Base-by-base conservation (phyloP, 1,284 basidiomycete genomes). In the Puccinia hordei region DNA sequence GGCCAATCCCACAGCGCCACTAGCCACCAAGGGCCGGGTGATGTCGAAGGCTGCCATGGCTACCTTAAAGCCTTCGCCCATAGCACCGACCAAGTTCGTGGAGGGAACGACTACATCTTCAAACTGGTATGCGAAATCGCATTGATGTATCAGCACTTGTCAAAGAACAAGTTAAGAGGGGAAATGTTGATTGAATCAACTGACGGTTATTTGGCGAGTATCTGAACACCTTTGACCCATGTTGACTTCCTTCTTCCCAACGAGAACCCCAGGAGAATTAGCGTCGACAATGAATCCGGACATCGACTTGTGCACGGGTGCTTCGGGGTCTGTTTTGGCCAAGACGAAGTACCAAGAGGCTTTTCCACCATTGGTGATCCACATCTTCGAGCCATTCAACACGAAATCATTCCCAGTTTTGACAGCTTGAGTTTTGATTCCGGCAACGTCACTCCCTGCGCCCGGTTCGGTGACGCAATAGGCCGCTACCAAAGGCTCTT, bases 201-300 rank as follows among this genome's bases (percentile, higher is more conserved):
- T 87, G 82, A 89, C 89, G 2, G 87, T 88, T 81, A 89, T 87
- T 87, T 88, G 87, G 35, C 88, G 85, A 8, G 88, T 89, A 83
- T 89, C 88, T 0, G 88, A 88, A 82, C 88, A 88, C 10, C 88
- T 86, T 83, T 89, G 89, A 66, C 88, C 89, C 88, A 89, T 89
- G 85, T 89, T 89, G 83, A 89, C 87, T 83, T 89, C 87, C 85
- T 89, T 89, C 84, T 87, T 88, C 69, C 87, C 88, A 30, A 87
- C 81, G 12, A 82, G 83, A 79, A 89, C 87, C 6, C 89, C 89
- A 0, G 85, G 85, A 0, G 87, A 83, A 82, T 88, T 87, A 22
- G 86, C 88, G 66, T 89, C 89, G 38, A 89, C 88, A 33, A 89
- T 87, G 81, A 89, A 89, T 2, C 88, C 89, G 0, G 87, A 88